Percentiles rank a stretch among this genome's conserved stretches.
Evolutionary conservation across 768 basidiomycete species (phyloP).

Genomic region (Russula compacta): DNA sequence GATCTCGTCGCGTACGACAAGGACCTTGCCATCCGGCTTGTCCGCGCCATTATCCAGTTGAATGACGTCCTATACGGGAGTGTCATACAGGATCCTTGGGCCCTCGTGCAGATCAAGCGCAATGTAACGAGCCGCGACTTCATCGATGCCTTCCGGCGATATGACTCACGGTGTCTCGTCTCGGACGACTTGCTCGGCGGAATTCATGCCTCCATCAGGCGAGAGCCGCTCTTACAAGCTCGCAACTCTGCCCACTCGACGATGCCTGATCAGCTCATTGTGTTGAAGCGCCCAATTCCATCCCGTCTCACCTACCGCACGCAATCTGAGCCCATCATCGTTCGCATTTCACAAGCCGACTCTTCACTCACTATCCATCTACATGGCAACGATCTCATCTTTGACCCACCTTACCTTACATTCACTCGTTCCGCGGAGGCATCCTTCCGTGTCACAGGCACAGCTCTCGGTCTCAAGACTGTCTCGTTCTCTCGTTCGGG

Average conservation of each 20-base stretch:
- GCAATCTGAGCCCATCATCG: conserved; percentile 80
- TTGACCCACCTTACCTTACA: conserved; percentile 77
- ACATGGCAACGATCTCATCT: conserved; percentile 77
- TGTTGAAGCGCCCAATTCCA: conserved; percentile 67
- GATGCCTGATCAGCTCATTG: conserved; percentile 46
- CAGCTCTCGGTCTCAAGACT: conserved; percentile 69
- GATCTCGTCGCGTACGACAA: conserved; percentile 70
- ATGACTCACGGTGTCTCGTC: conserved; percentile 61
- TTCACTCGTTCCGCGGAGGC: conserved; percentile 74
- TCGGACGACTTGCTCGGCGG: conserved; percentile 68
- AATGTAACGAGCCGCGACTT: conserved; percentile 72
- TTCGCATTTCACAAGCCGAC: conserved; percentile 81
- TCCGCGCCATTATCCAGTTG: conserved; percentile 75
- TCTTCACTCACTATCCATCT: conserved; percentile 75
- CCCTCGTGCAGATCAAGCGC: conserved; percentile 43
- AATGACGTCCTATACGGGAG: conserved; percentile 80
- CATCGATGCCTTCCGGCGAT: conserved; percentile 69
- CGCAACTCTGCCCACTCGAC: conserved; percentile 35
- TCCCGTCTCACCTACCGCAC: conserved; percentile 75
- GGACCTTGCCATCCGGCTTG: conserved; percentile 68
- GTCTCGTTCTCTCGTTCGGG: conserved; percentile 81
- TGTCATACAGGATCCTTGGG: conserved; percentile 53
- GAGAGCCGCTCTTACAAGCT: conserved; percentile 66
- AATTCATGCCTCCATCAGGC: conserved; percentile 68
- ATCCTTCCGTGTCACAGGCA: conserved; percentile 88